A percentile compares a stretch with the other conserved stretches of the same genome.
Conservation (phyloP, 805 yeast species). For the Ogataea angusta region DNA sequence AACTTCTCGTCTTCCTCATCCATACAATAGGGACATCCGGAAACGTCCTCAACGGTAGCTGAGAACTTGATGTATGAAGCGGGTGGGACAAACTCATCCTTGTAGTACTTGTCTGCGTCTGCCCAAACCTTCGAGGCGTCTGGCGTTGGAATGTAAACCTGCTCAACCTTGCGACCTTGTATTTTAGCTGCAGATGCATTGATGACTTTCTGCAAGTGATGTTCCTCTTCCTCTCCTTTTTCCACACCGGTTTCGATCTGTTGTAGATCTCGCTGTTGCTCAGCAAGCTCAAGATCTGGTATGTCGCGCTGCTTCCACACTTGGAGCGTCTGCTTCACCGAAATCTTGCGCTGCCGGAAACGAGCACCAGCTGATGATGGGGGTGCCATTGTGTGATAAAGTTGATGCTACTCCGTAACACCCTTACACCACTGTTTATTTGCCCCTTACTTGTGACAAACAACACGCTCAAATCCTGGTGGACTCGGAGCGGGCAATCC, state of each 20-base stretch:
- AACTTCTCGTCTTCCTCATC: slow-evolving; percentile 85
- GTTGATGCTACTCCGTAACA: neutral
- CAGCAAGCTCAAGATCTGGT: slow-evolving; percentile 74
- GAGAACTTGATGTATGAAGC: slow-evolving; percentile 80
- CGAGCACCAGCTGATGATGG: slow-evolving; percentile 55
- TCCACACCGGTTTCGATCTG: slow-evolving; percentile 97
- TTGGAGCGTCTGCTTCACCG: slow-evolving; percentile 82
- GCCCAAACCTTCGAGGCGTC: slow-evolving; percentile 85
- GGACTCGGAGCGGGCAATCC: neutral
- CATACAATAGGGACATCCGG: slow-evolving; percentile 82
- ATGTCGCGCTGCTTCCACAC: slow-evolving; percentile 75
- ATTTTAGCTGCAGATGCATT: slow-evolving; percentile 72
- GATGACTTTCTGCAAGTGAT: slow-evolving; percentile 88
- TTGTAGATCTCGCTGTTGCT: slow-evolving; percentile 80
- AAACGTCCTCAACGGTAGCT: slow-evolving; percentile 94
- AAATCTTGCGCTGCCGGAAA: slow-evolving; percentile 91
- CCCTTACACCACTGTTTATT: slow-evolving; percentile 9
- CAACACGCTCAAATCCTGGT: slow-evolving; percentile 5
- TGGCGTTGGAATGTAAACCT: slow-evolving; percentile 91
- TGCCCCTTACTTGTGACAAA: slow-evolving; percentile 4
- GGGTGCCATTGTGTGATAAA: slow-evolving; percentile 2
- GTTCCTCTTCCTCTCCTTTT: slow-evolving; percentile 95
- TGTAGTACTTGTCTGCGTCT: slow-evolving; percentile 71
- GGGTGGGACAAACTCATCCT: slow-evolving; percentile 65
- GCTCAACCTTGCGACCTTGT: slow-evolving; percentile 46